These are phyloP conservation scores for Sclerotinia subarctica DNA, from an alignment of 2,329 filamentous ascomycete species.

Conservation along the genomic window DNA sequence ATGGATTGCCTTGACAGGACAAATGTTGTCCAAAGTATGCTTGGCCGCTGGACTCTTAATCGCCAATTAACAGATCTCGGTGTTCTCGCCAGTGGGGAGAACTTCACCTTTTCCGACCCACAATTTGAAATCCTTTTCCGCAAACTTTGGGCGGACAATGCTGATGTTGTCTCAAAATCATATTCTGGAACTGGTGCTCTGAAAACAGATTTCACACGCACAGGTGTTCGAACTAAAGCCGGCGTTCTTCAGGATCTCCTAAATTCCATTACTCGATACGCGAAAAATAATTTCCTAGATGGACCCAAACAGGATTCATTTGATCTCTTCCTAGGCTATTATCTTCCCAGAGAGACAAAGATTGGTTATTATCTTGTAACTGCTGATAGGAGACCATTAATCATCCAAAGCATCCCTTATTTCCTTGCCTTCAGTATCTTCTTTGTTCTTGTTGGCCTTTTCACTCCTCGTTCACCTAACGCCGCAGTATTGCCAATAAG, in stretches of 20 bases:
- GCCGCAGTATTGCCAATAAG: constrained; percentile 77
- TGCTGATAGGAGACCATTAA: constrained; percentile 75
- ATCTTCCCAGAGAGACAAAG: constrained; percentile 73
- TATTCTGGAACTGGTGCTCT: constrained; percentile 96
- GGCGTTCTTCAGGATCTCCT: constrained; percentile 83
- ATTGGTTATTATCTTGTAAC: constrained; percentile 64
- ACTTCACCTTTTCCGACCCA: constrained; percentile 70
- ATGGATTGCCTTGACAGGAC: constrained; percentile 99
- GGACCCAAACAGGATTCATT: constrained; percentile 94
- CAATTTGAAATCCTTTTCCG: constrained; percentile 90
- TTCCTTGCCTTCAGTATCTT: constrained; percentile 74
- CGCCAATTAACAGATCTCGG: constrained; percentile 85
- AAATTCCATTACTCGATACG: constrained; percentile 85
- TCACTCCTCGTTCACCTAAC: constrained; percentile 69
- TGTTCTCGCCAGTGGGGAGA: constrained; percentile 71
- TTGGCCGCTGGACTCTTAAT: constrained; percentile 83
- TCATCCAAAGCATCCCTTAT: constrained; percentile 93
- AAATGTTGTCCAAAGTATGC: constrained; percentile 96
- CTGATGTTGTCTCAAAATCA: constrained; percentile 85
- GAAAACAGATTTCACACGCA: constrained; percentile 98
- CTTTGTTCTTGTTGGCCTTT: constrained; percentile 70
- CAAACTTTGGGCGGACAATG: constrained; percentile 98
- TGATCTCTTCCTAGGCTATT: constrained; percentile 86
- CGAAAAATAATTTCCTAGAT: constrained; percentile 91
- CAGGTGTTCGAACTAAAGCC: constrained; percentile 79